Evolutionary conservation across 2,329 filamentous ascomycete species (phyloP), one percentile per base, ranked within the genome.

Genomic region (Aspergillus persii): DNA sequence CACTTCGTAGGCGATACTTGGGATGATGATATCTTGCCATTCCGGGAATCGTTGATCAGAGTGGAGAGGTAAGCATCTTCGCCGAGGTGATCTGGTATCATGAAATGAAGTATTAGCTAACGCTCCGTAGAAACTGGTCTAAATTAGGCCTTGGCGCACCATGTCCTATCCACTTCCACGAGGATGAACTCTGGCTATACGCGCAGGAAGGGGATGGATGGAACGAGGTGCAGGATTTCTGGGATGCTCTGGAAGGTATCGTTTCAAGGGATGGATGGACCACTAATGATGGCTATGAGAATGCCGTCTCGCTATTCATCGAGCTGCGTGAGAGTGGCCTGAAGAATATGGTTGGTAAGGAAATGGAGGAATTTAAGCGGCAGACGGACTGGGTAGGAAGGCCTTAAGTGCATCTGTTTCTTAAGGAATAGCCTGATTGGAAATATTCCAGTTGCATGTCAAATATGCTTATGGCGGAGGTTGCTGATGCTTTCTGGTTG

Each of bases 251-350:
- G 58, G 63, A 71, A 39, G 65, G 66, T 8, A 65, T 76, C 62
- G 70, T 77, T 36, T 57, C 66, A 54, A 66, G 74, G 33, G 75
- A 77, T 68, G 74, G 76, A 36, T 78, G 73, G 70, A 75, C 74
- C 15, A 60, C 69, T 18, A 67, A 69, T 57, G 68, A 76, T 51
- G 69, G 68, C 33, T 77, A 76, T 53, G 65, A 74, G 15, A 64
- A 72, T 62, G 73, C 74, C 46, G 62, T 74, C 33, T 61, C 70
- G 26, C 66, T 77, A 53, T 78, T 77, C 57, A 63, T 61, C 46
- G 67, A 73, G 33, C 33, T 36, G 3, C 33, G 33, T 11, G 33
- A 36, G 33, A 36, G 8, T 36, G 8, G 33, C 7, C 11, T 36
- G 33, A 36, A 11, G 33, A 36, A 8, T 11, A 11, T 36, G 33